Conservation (phyloP, 768 basidiomycete genomes). For the Tylopilus plumbeoviolaceoides region DNA sequence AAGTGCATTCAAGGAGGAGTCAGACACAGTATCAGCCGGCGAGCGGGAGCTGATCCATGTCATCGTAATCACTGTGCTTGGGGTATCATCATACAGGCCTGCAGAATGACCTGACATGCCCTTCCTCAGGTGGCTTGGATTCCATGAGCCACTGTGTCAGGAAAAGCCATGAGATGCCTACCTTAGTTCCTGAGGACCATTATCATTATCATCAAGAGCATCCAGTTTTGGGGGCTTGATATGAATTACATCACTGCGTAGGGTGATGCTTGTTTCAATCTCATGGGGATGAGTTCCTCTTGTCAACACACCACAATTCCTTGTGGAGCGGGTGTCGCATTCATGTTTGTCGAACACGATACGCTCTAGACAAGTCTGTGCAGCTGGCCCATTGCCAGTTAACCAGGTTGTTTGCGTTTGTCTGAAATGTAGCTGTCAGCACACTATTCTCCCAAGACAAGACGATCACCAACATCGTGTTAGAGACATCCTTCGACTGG, state of each 20-base stretch:
- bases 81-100: not conserved
- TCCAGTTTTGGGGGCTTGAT: not conserved
- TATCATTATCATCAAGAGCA: not conserved
- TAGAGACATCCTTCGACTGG: no score
- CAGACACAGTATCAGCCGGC: not conserved
- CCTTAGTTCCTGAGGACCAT: not conserved
- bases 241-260: not conserved
- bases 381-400: no score
- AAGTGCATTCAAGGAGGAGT: not conserved
- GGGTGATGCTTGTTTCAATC: not conserved
- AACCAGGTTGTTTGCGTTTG: not conserved
- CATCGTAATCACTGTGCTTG: not conserved
- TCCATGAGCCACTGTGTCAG: not conserved
- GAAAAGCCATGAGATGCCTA: not conserved
- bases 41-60: not conserved
- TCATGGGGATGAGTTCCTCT: not conserved
- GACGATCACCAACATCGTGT: no score
- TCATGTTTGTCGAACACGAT: no score
- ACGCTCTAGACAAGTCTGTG: no score
- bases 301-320: not conserved
- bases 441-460: no score
- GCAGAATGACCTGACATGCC: not conserved
- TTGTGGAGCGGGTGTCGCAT: not conserved
- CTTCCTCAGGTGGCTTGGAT: not conserved
- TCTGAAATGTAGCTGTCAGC: constrained; percentile 5